Evolutionary conservation across 2,329 filamentous ascomycete species (phyloP).

Genomic region (Calonectria naviculata): DNA sequence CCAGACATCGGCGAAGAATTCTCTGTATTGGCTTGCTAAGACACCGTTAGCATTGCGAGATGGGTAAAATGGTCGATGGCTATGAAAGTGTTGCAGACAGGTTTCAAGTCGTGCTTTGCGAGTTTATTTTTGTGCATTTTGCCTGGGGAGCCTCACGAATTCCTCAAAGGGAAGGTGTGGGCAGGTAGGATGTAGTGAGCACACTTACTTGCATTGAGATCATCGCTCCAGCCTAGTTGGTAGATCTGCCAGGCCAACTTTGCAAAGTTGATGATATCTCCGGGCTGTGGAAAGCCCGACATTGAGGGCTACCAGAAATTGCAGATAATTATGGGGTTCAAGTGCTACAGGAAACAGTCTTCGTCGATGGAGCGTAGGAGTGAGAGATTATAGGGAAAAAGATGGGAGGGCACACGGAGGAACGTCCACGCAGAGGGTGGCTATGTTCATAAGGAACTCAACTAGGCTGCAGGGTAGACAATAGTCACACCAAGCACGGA

Average conservation of each 20-base stretch:
- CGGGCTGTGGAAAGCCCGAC: slow-evolving; percentile 42
- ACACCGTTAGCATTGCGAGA: slow-evolving; percentile 12
- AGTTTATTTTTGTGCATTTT: slow-evolving; percentile 1
- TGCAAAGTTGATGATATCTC: slow-evolving; percentile 46
- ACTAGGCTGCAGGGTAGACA: slow-evolving; percentile 10
- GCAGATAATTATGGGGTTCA: slow-evolving; percentile 4
- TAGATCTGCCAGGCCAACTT: slow-evolving; percentile 48
- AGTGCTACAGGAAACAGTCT: slow-evolving; percentile 2
- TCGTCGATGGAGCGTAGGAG: neutral
- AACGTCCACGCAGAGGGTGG: slow-evolving; percentile 11
- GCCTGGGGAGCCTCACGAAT: slow-evolving; percentile 30
- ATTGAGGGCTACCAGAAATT: slow-evolving; percentile 26
- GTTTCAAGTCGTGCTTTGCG: neutral
- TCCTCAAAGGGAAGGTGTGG: slow-evolving; percentile 15
- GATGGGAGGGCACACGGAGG: slow-evolving; percentile 15
- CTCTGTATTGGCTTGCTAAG: slow-evolving; percentile 44
- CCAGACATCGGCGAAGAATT: slow-evolving; percentile 46
- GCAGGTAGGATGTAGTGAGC: slow-evolving; percentile 3
- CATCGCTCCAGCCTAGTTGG: slow-evolving; percentile 45
- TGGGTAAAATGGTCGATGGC: neutral
- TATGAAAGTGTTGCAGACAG: neutral
- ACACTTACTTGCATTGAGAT: slow-evolving; percentile 48
- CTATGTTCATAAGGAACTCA: slow-evolving; percentile 22
- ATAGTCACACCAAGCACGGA: slow-evolving; percentile 9
- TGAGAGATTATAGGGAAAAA: slow-evolving; percentile 13